A percentile compares a stretch with the other conserved stretches of the same genome.
phyloP scores from a whole-genome alignment of 1,284 basidiomycete species.

The Microbotryomycetes sp. region DNA sequence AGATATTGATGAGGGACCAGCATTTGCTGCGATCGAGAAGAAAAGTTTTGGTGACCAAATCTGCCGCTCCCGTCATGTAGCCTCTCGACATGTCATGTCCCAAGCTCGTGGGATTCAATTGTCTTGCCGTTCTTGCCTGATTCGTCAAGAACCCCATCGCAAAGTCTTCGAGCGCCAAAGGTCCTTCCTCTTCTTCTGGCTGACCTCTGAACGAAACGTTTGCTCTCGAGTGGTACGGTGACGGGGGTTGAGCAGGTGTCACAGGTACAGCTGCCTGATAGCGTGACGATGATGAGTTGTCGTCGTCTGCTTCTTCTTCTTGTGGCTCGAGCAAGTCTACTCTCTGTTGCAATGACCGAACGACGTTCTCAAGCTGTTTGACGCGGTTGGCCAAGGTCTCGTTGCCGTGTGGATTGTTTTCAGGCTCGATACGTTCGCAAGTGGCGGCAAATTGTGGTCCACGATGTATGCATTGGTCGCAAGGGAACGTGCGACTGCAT shows the following conservation, averaged over 20 bases:
- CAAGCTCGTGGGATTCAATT: background rate
- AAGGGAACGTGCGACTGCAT: background rate
- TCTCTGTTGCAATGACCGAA: background rate
- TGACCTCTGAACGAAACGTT: no score
- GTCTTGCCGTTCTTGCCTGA: slow-evolving; percentile 12
- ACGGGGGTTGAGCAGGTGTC: background rate
- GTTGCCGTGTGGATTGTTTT: background rate
- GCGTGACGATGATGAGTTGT: background rate
- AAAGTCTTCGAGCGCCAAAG: slow-evolving; percentile 25
- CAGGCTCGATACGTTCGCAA: background rate
- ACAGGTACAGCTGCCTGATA: background rate
- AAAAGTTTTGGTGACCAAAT: slow-evolving; percentile 1
- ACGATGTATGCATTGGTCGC: background rate
- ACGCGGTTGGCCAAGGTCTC: background rate
- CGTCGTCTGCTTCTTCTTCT: no score
- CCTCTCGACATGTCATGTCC: no score
- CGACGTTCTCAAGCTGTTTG: background rate
- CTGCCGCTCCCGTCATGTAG: background rate
- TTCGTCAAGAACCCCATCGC: slow-evolving; percentile 20
- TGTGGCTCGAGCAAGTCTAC: background rate
- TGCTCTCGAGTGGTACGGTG: background rate
- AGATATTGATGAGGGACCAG: slow-evolving; percentile 34
- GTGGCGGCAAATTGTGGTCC: background rate
- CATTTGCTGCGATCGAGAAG: slow-evolving; percentile 15
- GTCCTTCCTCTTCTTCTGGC: slow-evolving; percentile 12